Evolutionary conservation across 805 yeast species (phyloP), one percentile per base, ranked within the genome.

Genomic region (Wickerhamiella vanderwaltii): DNA sequence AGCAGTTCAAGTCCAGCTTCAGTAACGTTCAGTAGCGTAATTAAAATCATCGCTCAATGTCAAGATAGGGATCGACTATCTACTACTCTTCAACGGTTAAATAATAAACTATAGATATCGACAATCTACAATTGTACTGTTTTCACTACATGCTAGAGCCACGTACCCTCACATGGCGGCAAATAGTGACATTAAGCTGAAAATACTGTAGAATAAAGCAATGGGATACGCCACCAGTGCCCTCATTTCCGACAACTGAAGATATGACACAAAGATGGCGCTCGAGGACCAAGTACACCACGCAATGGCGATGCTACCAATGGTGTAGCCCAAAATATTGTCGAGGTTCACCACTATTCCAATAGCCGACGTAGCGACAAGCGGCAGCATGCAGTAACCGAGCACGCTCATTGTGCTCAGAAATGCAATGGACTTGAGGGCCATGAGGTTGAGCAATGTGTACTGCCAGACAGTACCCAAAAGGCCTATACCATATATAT

Each of bases 241-340:
- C 54, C 98, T 75, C 48, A 88, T 94, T 51, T 86, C 83, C 39
- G 78, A 76, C 45, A 91, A 67, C 54, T 77, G 83, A 55, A 91
- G 67, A 20, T 84, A 86, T 9, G 88, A 73, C 45, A 85, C 91
- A 50, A 91, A 84, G 56, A 91, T 81, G 1, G 95, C 96, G 9
- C 95, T 82, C 0, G 96, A 84, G 1, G 96, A 76, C 62, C 77
- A 79, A 0, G 97, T 85, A 59, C 95, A 82, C 97, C 97, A 91
- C 13, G 70, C 58, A 7, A 87, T 84, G 13, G 83, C 73, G 24
- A 82, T 48, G 0, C 71, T 66, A 42, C 88, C 76, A 44, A 82
- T 51, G 2, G 71, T 46, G 57, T 86, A 86, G 1, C 97, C 97
- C 23, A 76, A 25, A 1, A 72, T 51, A 53, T 82, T 83, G 58